A percentile compares a stretch with the other conserved stretches of the same genome.
Conservation (phyloP, 1,284 basidiomycete genomes). For the Ceratobasidium sp. region DNA sequence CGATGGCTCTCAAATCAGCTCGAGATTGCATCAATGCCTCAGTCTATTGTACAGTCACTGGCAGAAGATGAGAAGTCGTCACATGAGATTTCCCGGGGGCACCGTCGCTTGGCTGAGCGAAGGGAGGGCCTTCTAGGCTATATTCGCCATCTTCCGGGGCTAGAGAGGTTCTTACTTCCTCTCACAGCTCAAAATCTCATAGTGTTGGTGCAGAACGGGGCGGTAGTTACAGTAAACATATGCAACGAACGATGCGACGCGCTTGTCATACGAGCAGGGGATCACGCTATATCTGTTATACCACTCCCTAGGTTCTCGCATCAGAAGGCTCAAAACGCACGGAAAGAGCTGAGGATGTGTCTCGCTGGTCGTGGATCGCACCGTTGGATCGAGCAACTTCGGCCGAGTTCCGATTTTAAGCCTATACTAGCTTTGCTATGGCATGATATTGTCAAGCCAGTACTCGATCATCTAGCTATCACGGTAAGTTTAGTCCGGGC, state of each 20-base stretch:
- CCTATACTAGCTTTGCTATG: neutral
- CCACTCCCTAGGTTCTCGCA: neutral
- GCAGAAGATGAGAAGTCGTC: neutral
- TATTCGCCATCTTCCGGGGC: neutral
- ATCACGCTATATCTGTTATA: neutral
- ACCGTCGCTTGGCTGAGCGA: neutral
- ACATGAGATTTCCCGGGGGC: neutral
- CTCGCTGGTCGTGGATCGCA: too few species aligned
- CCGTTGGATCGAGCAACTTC: too few species aligned
- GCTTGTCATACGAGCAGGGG: neutral
- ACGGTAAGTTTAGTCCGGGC: neutral
- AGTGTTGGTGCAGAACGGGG: neutral
- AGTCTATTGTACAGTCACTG: neutral
- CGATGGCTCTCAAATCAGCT: neutral
- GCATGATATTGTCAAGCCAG: neutral
- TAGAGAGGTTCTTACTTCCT: neutral
- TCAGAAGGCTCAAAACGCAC: neutral
- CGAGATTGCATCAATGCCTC: neutral
- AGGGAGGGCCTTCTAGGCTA: neutral
- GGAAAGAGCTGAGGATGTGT: too few species aligned
- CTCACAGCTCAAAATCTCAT: neutral
- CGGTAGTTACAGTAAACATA: neutral
- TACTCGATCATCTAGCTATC: neutral
- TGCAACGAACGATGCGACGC: neutral
- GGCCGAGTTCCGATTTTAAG: neutral